Conservation (phyloP, 2,329 filamentous ascomycete species). For the Aspergillus carbonarius region DNA sequence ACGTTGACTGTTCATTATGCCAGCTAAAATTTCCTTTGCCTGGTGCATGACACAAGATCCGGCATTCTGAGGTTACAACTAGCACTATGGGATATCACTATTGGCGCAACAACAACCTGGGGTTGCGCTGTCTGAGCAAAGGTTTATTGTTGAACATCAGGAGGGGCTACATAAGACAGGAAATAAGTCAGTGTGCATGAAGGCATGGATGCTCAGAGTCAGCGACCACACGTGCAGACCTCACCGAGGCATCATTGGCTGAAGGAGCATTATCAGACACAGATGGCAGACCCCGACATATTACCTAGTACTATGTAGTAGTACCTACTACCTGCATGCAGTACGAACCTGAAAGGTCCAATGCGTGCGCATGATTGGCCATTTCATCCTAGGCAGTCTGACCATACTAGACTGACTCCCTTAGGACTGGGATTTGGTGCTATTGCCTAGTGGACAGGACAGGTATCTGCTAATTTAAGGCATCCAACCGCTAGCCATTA, state of each 20-base stretch:
- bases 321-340: neutral
- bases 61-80: too few species aligned
- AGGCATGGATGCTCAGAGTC: neutral
- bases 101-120: too few species aligned
- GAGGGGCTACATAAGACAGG: too few species aligned
- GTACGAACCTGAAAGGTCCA: neutral
- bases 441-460: neutral
- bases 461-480: neutral
- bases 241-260: neutral
- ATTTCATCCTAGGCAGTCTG: neutral
- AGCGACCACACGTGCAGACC: conserved; percentile 1
- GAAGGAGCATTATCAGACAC: neutral
- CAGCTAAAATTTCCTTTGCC: too few species aligned
- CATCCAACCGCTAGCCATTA: too few species aligned
- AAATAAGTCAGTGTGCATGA: neutral
- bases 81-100: too few species aligned
- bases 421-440: neutral
- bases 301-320: neutral
- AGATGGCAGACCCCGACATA: neutral
- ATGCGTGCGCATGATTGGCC: neutral
- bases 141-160: too few species aligned
- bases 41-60: too few species aligned
- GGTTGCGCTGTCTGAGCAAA: too few species aligned
- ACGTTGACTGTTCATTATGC: neutral
- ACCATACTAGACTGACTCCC: neutral